Percentiles rank a stretch among this genome's conserved stretches.
phyloP scores from a whole-genome alignment of 2,329 filamentous ascomycete species.

The Calonectria hongkongensis region DNA sequence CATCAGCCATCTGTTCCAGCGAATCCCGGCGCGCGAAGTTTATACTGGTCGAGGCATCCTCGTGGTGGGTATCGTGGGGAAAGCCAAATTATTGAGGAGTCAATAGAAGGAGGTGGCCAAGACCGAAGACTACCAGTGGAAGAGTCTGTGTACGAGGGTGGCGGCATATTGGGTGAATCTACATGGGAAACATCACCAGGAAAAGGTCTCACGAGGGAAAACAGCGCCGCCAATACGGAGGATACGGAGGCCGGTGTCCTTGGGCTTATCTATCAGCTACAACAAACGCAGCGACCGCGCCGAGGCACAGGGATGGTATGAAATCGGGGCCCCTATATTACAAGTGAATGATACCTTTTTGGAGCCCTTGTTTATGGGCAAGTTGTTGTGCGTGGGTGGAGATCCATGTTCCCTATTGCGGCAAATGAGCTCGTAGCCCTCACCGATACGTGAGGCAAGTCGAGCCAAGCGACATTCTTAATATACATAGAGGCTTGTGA shows the following conservation, averaged over 20 bases:
- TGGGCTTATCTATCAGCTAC: constrained; percentile 75
- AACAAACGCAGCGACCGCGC: constrained; percentile 73
- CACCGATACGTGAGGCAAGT: too few relatives aligned
- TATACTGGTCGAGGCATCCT: constrained; percentile 67
- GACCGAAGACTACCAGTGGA: constrained; percentile 69
- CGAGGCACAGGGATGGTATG: constrained; percentile 63
- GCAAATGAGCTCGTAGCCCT: neutral
- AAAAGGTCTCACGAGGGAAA: constrained; percentile 70
- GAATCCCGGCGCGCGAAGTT: constrained; percentile 65
- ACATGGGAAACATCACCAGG: constrained; percentile 76
- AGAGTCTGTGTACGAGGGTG: constrained; percentile 70
- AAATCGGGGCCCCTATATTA: neutral
- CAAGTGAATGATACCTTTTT: neutral
- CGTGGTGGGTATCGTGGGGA: constrained; percentile 68
- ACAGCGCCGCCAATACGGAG: constrained; percentile 67
- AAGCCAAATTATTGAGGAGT: constrained; percentile 74
- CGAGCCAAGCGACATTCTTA: too few relatives aligned
- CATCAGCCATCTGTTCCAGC: constrained; percentile 77
- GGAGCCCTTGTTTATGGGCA: neutral
- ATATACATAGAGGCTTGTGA: too few relatives aligned
- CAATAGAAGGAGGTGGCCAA: constrained; percentile 67
- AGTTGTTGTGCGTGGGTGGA: neutral
- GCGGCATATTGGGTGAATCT: constrained; percentile 73
- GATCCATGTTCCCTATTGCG: neutral
- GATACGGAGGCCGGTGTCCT: constrained; percentile 73